Evolutionary conservation across 345 rosid genomes (phyloP).

Genomic region (Syzygium grande): DNA sequence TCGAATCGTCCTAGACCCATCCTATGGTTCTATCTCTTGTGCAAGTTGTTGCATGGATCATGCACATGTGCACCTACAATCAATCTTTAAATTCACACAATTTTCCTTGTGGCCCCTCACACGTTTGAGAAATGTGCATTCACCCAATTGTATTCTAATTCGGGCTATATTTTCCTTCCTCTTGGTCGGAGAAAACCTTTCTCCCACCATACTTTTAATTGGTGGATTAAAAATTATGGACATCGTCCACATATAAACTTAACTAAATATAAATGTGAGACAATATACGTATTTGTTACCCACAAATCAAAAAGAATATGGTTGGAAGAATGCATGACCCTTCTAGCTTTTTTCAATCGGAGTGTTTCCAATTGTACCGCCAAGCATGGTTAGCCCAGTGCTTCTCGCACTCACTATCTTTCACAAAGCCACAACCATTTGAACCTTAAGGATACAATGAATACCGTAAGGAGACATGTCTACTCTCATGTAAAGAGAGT

Average conservation of each 20-base stretch:
- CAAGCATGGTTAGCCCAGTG: neutral
- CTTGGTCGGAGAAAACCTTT: neutral
- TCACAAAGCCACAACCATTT: neutral
- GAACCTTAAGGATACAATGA: neutral
- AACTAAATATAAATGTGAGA: neutral
- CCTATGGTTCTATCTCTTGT: neutral
- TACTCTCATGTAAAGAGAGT: neutral
- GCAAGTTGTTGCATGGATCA: neutral
- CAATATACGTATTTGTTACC: neutral
- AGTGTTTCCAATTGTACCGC: neutral
- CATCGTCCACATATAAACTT: neutral
- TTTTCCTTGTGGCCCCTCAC: neutral
- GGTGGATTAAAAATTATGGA: neutral
- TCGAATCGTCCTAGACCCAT: neutral
- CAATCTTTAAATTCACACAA: neutral
- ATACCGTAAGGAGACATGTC: neutral
- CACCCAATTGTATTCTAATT: neutral
- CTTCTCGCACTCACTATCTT: neutral
- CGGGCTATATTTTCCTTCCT: neutral
- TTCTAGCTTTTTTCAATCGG: rapidly evolving
- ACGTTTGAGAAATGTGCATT: neutral
- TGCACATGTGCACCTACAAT: neutral
- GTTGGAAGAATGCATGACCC: neutral
- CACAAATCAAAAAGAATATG: neutral
- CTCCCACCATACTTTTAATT: neutral